A percentile compares a stretch with the other conserved stretches of the same genome.
Conservation (phyloP, 495 filamentous ascomycete genomes). For the Neurospora sp. region DNA sequence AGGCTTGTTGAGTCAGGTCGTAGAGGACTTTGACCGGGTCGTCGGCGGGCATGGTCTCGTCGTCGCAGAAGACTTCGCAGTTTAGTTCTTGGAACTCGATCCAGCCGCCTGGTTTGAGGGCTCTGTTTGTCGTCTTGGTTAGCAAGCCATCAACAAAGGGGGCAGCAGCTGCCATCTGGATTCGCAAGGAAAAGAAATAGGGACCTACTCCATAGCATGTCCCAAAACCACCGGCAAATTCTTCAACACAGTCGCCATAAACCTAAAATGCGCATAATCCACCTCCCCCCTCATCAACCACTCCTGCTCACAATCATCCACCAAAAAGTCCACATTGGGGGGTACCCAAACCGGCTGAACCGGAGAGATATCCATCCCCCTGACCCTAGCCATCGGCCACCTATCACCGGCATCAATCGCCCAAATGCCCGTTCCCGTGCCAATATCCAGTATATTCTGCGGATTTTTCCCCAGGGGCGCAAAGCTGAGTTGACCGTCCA, state of each 20-base stretch:
- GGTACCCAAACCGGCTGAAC: slow-evolving; percentile 35
- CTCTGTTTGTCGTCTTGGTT: slow-evolving; percentile 9
- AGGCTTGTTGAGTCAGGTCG: slow-evolving; percentile 18
- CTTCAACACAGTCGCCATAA: slow-evolving; percentile 35
- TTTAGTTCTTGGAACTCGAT: slow-evolving; percentile 36
- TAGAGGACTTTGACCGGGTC: slow-evolving; percentile 28
- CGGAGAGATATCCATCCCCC: slow-evolving; percentile 25
- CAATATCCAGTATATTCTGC: slow-evolving; percentile 37
- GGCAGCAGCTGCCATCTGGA: too few relatives aligned
- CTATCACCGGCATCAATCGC: slow-evolving; percentile 36
- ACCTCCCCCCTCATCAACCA: slow-evolving; percentile 27
- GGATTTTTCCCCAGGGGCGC: slow-evolving; percentile 33
- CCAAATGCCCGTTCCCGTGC: slow-evolving; percentile 49
- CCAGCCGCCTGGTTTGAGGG: slow-evolving; percentile 30
- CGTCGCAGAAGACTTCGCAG: slow-evolving; percentile 29
- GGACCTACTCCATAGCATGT: slow-evolving; percentile 26
- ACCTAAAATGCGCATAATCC: slow-evolving; percentile 34
- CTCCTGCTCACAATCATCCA: slow-evolving; percentile 37
- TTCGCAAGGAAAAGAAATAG: too few relatives aligned
- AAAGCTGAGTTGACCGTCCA: slow-evolving; percentile 33
- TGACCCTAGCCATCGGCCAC: slow-evolving; percentile 29
- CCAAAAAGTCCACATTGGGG: slow-evolving; percentile 30
- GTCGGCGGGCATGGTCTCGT: slow-evolving; percentile 25
- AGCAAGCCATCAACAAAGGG: not conserved
- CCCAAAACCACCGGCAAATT: slow-evolving; percentile 32